These are phyloP conservation scores for Xylariaceae sp. DNA, from an alignment of 2,329 filamentous ascomycete species.

Conservation along the genomic window DNA sequence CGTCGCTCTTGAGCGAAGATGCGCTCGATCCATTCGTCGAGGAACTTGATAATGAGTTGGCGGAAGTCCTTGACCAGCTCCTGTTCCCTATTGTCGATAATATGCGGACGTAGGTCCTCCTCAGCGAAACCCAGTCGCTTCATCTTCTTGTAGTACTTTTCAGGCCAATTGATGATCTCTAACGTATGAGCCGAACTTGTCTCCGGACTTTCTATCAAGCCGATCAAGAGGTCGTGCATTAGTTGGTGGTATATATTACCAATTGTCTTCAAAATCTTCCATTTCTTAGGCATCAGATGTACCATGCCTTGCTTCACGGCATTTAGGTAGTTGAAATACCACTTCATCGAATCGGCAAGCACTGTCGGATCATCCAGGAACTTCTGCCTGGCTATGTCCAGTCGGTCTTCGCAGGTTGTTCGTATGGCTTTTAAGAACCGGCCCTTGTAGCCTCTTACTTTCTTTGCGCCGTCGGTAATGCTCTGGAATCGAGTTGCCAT, in stretches of 20 bases:
- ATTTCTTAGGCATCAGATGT: conserved; percentile 87
- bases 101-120: conserved; percentile 73
- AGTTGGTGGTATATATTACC: conserved; percentile 83
- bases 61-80: conserved; percentile 93
- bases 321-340: conserved; percentile 98
- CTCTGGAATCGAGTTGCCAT: conserved; percentile 90
- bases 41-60: conserved; percentile 87
- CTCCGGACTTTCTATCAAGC: conserved; percentile 75
- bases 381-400: conserved; percentile 63
- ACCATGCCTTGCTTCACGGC: conserved; percentile 92
- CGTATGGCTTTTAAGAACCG: conserved; percentile 83
- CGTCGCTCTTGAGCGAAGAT: conserved; percentile 79
- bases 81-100: conserved; percentile 83
- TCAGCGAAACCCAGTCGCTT: conserved; percentile 74
- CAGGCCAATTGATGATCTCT: conserved; percentile 88
- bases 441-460: conserved; percentile 91
- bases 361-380: conserved; percentile 79
- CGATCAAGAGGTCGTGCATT: conserved; percentile 91
- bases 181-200: conserved; percentile 83
- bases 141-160: conserved; percentile 97
- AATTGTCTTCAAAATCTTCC: conserved; percentile 91
- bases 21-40: conserved; percentile 96
- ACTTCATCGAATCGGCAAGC: conserved; percentile 82
- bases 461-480: conserved; percentile 88
- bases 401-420: conserved; percentile 66